Conservation (phyloP, 495 filamentous ascomycete genomes). For the Aspergillus sclerotioniger region DNA sequence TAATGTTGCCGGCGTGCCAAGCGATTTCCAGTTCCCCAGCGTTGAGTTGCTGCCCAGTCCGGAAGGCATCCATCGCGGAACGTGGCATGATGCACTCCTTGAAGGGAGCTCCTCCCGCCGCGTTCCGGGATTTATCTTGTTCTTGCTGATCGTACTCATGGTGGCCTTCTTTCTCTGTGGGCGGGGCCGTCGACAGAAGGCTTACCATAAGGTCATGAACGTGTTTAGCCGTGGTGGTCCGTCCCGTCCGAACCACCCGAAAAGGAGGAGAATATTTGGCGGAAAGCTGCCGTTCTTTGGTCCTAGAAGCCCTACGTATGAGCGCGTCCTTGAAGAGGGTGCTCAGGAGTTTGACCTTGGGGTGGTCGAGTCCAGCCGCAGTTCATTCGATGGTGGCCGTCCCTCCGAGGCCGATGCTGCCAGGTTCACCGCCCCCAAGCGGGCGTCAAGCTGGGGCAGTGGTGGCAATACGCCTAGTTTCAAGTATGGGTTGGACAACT, state of each 20-base stretch:
- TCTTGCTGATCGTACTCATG: conserved; percentile 69
- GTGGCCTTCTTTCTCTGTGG: conserved; percentile 64
- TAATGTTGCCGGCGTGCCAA: conserved; percentile 65
- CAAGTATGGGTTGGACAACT: conserved; percentile 60
- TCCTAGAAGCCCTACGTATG: conserved; percentile 64
- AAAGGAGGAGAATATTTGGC: conserved; percentile 51
- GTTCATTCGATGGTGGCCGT: conserved; percentile 45
- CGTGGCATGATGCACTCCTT: conserved; percentile 74
- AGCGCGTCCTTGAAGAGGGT: conserved; percentile 83
- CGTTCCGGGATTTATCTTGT: conserved; percentile 71
- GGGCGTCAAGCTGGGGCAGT: conserved; percentile 40
- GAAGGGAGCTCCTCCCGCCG: conserved; percentile 58
- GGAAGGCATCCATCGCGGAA: conserved; percentile 53
- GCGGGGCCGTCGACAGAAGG: conserved; percentile 65
- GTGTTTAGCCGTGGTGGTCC: conserved; percentile 50
- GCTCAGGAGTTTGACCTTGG: conserved; percentile 68
- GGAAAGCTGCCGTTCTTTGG: conserved; percentile 54
- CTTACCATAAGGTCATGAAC: conserved; percentile 58
- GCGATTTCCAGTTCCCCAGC: conserved; percentile 86
- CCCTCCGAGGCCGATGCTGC: conserved; percentile 33
- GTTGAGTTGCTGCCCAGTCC: conserved; percentile 46
- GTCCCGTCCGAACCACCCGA: conserved; percentile 51
- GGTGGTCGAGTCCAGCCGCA: conserved; percentile 57
- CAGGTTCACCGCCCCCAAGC: conserved; percentile 32
- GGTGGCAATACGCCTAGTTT: conserved; percentile 40